Evolutionary conservation across 108 stramenopile species (phyloP), one percentile per base, ranked within the genome.

Genomic region (Discostella stelligeroides): DNA sequence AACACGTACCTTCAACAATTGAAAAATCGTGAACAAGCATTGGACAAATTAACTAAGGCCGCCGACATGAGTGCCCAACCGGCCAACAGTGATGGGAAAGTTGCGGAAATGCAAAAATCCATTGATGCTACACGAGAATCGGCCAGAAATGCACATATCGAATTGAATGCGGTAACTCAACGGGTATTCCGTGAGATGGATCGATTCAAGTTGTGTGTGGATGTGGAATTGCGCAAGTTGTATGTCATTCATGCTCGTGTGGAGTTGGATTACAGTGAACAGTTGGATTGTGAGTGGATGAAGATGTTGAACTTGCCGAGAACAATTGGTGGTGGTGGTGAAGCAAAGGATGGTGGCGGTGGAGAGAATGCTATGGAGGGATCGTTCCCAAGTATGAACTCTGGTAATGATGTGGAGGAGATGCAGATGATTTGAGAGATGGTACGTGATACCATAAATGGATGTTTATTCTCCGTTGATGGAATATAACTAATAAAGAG

Each of bases 151-250:
- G 85, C 88, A 46, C 64, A 75, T 54, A 80, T 67, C 4, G 87
- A 82, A 20, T 88, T 95, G 50, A 88, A 92, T 50, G 78, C 75
- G 8, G 86, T 87, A 15, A 83, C 94, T 9, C 70, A 73, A 27
- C 82, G 96, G 8, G 68, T 95, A 2, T 66, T 95, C 15, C 78
- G 85, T 18, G 96, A 96, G 61, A 85, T 92, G 48, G 87, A 85
- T 43, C 78, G 69, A 23, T 90, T 87, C 71, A 94, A 89, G 79
- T 56, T 25, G 11, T 65, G 66, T 41, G 90, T 84, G 76, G 86
- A 84, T 34, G 50, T 61, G 30, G 83, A 80, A 63, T 91, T 77
- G 80, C 79, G 71, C 62, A 79, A 50, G 66, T 72, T 51, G 70
- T 94, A 65, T 48, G 80, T 49, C 76, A 87, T 38, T 79, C 79